Percentiles rank a stretch among this genome's conserved stretches.
phyloP scores from a whole-genome alignment of 495 filamentous ascomycete genomes.

The Penicillium canescens region DNA sequence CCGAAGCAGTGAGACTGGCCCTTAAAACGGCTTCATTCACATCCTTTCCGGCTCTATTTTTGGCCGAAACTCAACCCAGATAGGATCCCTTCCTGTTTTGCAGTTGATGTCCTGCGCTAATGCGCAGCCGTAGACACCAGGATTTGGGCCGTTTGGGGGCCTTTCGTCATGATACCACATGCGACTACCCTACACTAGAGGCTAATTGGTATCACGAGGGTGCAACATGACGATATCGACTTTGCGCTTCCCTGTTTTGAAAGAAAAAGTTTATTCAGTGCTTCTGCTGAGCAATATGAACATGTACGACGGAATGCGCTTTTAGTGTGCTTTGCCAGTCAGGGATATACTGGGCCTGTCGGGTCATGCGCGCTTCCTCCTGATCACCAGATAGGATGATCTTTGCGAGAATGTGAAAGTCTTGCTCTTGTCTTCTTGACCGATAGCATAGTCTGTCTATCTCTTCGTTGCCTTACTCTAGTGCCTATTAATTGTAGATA shows the following conservation, averaged over 20 bases:
- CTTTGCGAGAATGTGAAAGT: conserved; percentile 10
- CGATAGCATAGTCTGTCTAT: background rate
- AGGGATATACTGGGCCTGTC: conserved; percentile 5
- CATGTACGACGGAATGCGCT: background rate
- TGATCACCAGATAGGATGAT: conserved; percentile 22
- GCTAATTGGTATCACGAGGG: conserved; percentile 21
- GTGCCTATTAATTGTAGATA: too few relatives aligned
- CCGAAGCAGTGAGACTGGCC: background rate
- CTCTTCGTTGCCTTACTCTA: too few relatives aligned
- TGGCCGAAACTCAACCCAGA: conserved; percentile 12
- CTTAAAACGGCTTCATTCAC: conserved; percentile 5
- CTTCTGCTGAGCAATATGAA: background rate
- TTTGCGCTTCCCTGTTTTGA: background rate
- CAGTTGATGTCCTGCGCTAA: conserved; percentile 5
- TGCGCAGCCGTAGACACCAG: too few relatives aligned
- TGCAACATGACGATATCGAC: conserved; percentile 6
- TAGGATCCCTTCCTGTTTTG: background rate
- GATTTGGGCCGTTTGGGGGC: background rate
- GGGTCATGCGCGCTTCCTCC: conserved; percentile 23
- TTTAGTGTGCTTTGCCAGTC: background rate
- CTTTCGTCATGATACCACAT: background rate
- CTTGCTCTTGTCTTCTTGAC: conserved; percentile 11
- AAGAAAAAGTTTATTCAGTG: conserved; percentile 2
- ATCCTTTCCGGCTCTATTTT: conserved; percentile 15
- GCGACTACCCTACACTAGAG: background rate